Conservation (phyloP, 2,329 filamentous ascomycete species). For the Colletotrichum sp. region DNA sequence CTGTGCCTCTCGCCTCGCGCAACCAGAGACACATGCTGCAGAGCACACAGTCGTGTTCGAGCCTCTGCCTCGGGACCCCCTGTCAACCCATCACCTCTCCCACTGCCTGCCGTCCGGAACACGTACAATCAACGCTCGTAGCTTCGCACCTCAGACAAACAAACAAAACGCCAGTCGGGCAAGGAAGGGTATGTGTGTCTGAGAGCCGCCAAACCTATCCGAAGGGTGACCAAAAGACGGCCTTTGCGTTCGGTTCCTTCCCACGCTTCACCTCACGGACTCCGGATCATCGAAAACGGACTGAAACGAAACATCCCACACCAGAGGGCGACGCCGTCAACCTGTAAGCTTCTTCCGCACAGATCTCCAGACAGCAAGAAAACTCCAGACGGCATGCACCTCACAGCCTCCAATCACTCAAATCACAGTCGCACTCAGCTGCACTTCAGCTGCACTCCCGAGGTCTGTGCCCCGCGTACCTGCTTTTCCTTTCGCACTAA, state of each 20-base stretch:
- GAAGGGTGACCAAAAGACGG: neutral
- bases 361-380: neutral
- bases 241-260: neutral
- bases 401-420: neutral
- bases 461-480: neutral
- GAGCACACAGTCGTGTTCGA: neutral
- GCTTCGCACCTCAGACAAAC: neutral
- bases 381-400: constrained; percentile 10
- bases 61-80: neutral
- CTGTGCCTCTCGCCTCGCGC: neutral
- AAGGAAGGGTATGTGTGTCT: neutral
- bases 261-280: neutral
- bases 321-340: neutral
- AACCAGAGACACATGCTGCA: neutral
- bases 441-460: neutral
- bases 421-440: constrained; percentile 12
- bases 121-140: neutral
- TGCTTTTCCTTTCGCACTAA: neutral
- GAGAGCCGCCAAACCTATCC: neutral
- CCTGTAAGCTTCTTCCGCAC: neutral
- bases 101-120: neutral
- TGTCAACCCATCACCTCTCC: neutral
- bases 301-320: constrained; percentile 15
- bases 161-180: neutral
- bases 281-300: neutral